Conservation (phyloP, 371 early-diverging fungal genomes). For the Apophysomyces trapeziformis region DNA sequence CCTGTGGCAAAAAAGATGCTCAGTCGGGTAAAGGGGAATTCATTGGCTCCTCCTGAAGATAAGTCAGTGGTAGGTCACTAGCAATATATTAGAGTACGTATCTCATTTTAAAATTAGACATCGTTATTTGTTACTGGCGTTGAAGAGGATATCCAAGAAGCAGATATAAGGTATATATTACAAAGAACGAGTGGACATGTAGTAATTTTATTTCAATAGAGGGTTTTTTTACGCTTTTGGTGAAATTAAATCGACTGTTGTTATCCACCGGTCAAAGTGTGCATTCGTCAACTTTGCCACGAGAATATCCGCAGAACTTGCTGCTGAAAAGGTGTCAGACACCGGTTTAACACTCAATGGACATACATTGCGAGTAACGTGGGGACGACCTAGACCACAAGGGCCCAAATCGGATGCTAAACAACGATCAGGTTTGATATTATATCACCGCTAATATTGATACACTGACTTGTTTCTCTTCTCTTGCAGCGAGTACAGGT, state of each 20-base stretch:
- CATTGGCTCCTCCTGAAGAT: slow-evolving; percentile 67
- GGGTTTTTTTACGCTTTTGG: slow-evolving; percentile 83
- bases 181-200: background rate
- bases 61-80: slow-evolving; percentile 60
- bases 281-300: slow-evolving; percentile 90
- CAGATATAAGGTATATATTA: slow-evolving; percentile 63
- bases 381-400: slow-evolving; percentile 67
- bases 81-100: background rate
- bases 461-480: background rate
- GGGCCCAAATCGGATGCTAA: slow-evolving; percentile 54
- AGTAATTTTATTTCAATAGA: slow-evolving; percentile 33
- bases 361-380: slow-evolving; percentile 56
- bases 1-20: slow-evolving; percentile 92
- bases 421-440: slow-evolving; percentile 12
- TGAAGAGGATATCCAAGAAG: slow-evolving; percentile 67
- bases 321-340: slow-evolving; percentile 62
- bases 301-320: slow-evolving; percentile 78
- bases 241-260: slow-evolving; percentile 87
- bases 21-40: slow-evolving; percentile 50
- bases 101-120: slow-evolving; percentile 44
- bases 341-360: slow-evolving; percentile 57
- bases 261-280: slow-evolving; percentile 77
- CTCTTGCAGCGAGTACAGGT: slow-evolving; percentile 21
- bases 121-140: slow-evolving; percentile 83
- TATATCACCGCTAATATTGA: background rate